A percentile compares a stretch with the other conserved stretches of the same genome.
Conservation (phyloP, 345 rosid genomes). For the Psidium guajava region DNA sequence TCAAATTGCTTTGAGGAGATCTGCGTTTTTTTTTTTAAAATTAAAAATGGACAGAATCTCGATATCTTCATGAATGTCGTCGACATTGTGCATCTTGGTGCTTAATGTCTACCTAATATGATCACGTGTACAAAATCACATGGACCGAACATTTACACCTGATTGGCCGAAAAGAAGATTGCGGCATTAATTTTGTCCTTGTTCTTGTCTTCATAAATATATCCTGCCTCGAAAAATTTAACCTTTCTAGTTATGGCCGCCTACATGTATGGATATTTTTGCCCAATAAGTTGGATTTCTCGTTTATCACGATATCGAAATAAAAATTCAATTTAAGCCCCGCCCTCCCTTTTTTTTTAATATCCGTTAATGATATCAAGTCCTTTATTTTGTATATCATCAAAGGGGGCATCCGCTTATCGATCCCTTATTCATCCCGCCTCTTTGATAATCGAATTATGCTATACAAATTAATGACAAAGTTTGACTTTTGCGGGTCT, state of each 20-base stretch:
- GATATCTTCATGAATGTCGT: not conserved
- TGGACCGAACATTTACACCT: not conserved
- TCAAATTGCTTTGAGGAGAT: not conserved
- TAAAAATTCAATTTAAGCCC: not conserved
- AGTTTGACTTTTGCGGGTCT: not conserved
- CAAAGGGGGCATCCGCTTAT: not conserved
- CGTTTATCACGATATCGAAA: not conserved
- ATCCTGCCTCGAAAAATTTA: not conserved
- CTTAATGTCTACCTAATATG: not conserved
- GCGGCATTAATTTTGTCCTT: not conserved
- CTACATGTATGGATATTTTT: not conserved
- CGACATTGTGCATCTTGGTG: not conserved
- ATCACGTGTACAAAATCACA: not conserved
- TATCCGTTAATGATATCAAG: not conserved
- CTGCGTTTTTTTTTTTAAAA: not conserved
- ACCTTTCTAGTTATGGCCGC: not conserved
- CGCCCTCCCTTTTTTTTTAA: not conserved
- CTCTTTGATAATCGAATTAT: not conserved
- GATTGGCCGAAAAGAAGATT: not conserved
- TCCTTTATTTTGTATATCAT: not conserved
- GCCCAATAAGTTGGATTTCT: not conserved
- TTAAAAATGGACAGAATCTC: not conserved
- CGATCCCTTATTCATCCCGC: not conserved
- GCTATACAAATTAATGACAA: not conserved
- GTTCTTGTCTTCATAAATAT: not conserved